Conservation (phyloP, 768 basidiomycete genomes). For the Tricholoma furcatifolium region DNA sequence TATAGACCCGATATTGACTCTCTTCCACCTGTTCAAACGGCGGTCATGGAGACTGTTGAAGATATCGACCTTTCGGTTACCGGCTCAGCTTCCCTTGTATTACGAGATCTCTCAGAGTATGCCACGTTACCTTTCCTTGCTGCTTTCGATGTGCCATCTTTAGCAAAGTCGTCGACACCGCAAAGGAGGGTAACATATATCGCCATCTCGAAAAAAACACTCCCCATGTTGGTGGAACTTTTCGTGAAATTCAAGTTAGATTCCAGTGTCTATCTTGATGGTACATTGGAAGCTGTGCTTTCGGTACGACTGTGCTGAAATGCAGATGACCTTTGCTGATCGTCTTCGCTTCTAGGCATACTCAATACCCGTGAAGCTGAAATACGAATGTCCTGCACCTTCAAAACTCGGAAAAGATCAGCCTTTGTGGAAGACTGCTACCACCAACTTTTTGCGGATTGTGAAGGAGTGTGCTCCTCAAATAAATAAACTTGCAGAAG, state of each 20-base stretch:
- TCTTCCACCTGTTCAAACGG: constrained; percentile 75
- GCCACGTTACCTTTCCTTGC: constrained; percentile 85
- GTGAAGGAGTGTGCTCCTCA: constrained; percentile 64
- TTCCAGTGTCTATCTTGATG: constrained; percentile 68
- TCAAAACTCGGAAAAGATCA: constrained; percentile 85
- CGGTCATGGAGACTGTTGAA: constrained; percentile 70
- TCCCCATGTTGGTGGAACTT: constrained; percentile 82
- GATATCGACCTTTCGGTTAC: constrained; percentile 62
- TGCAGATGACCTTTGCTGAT: neutral
- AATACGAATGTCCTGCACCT: constrained; percentile 90
- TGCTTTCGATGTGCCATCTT: constrained; percentile 58
- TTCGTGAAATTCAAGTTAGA: constrained; percentile 66
- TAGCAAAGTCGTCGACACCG: constrained; percentile 39
- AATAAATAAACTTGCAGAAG: constrained; percentile 47
- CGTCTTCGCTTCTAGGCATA: constrained; percentile 59
- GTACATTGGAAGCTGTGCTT: constrained; percentile 81
- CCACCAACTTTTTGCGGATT: constrained; percentile 68
- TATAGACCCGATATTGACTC: constrained; percentile 87
- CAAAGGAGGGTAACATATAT: constrained; percentile 84
- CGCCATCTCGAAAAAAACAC: constrained; percentile 81
- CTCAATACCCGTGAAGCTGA: constrained; percentile 88
- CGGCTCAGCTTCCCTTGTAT: constrained; percentile 69
- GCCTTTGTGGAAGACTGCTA: constrained; percentile 97
- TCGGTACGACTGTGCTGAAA: constrained; percentile 46
- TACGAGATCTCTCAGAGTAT: constrained; percentile 85